Evolutionary conservation across 306 rosid species (phyloP), one percentile per base, ranked within the genome.

Genomic region (Canavalia gladiata): DNA sequence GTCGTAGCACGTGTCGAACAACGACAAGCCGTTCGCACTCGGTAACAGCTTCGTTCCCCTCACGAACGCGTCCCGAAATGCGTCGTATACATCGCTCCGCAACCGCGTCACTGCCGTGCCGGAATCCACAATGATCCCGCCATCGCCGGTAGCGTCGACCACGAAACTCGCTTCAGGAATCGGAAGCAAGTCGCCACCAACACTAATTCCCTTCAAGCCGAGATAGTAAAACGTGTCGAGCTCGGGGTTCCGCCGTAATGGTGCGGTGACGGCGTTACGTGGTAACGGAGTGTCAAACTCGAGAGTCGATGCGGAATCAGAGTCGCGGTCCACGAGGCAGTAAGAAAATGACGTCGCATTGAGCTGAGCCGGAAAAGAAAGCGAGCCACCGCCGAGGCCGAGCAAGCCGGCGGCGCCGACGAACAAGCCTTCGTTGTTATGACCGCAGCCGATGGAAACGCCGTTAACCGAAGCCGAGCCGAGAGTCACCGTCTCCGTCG

Each of bases 101-200:
- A 94, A 68, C 86, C 98, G 81, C 10, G 95, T 94, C 73, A 94
- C 95, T 42, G 97, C 97, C 83, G 98, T 94, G n/a, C 98, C 98
- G 54, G 98, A 94, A 64, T 95, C 97, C 13, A 95, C 72, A 5
- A 95, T 95, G 1, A 92, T 79, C 0, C 98, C 97, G 0, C 98
- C 97, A 43, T 66, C 81, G 0, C 97, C 97, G 10, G 34, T 10
- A 1, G 51, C 41, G 59, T 88, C 93, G 2, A 90, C 78, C 29
- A 57, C 28, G 25, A 95, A 95, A 5, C 84, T 72, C 1, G 88
- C 25, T 4, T 77, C 83, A 1, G 93, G 86, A 74, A 92, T 60
- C 30, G 87, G 76, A 4, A 92, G 94, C 66, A 72, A 1, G 41
- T 84, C 75, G 0, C 97, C 97, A 1, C 97, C 91, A 37, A 95